Conservation (phyloP, 148 eudicot species). For the Vaccinium myrtillus region DNA sequence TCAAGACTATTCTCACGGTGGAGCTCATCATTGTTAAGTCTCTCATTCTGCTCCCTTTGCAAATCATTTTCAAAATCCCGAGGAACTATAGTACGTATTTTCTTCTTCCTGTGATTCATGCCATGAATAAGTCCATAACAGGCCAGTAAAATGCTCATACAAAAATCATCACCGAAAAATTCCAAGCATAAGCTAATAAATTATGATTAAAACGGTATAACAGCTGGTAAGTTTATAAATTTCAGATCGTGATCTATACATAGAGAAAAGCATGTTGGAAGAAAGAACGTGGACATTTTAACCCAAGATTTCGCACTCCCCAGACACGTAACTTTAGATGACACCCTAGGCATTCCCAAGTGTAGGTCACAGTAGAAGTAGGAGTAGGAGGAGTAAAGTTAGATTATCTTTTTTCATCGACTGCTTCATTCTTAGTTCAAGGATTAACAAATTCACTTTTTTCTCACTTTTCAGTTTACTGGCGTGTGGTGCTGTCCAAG, state of each 20-base stretch:
- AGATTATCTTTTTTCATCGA: not conserved
- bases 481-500: not conserved
- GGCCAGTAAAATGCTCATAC: conserved; percentile 6
- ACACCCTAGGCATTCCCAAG: not conserved
- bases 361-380: not conserved
- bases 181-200: not conserved
- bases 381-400: not conserved
- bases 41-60: conserved; percentile 26
- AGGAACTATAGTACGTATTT: conserved; percentile 30
- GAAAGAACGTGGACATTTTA: not conserved
- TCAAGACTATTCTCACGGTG: conserved; percentile 12
- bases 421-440: not conserved
- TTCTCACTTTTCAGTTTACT: not conserved
- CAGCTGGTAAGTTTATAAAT: not conserved
- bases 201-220: too few relatives aligned
- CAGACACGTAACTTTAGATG: not conserved
- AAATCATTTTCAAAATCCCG: conserved; percentile 25
- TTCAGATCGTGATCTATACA: not conserved
- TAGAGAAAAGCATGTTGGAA: not conserved
- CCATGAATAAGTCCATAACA: not conserved
- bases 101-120: conserved; percentile 52
- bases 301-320: not conserved
- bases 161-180: not conserved
- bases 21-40: conserved; percentile 12
- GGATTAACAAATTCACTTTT: not conserved